A percentile compares a stretch with the other conserved stretches of the same genome.
Evolutionary conservation across 495 filamentous ascomycete genomes (phyloP).

Genomic region (Aspergillus bertholletiae): DNA sequence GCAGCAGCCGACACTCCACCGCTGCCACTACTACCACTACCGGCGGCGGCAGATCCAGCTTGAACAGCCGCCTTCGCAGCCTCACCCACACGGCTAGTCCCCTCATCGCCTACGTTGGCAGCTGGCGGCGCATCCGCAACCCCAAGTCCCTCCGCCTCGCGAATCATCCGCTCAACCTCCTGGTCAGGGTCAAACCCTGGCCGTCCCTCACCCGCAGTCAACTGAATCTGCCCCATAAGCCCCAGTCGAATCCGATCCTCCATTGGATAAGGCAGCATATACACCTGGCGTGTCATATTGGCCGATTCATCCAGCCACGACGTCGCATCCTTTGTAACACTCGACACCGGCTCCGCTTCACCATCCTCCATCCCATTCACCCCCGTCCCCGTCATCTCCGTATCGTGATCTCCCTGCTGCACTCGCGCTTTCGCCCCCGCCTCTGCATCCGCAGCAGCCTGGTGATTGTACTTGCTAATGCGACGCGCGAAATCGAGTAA

Average conservation of each 20-base stretch:
- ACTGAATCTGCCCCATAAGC: constrained; percentile 44
- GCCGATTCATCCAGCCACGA: constrained; percentile 46
- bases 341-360: constrained; percentile 33
- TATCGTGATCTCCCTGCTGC: no score
- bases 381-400: constrained; percentile 26
- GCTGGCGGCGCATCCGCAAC: constrained; percentile 26
- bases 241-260: constrained; percentile 49
- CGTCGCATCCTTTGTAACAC: constrained; percentile 41
- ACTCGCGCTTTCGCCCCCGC: constrained; percentile 18
- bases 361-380: constrained; percentile 13
- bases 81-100: constrained; percentile 27
- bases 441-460: constrained; percentile 44
- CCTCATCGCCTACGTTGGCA: constrained; percentile 16
- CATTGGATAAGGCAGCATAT: constrained; percentile 46
- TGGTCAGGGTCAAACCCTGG: constrained; percentile 32
- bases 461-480: constrained; percentile 47
- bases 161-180: constrained; percentile 41
- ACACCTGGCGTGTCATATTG: constrained; percentile 38
- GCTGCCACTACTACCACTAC: no score
- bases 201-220: constrained; percentile 28
- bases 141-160: constrained; percentile 38
- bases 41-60: constrained; percentile 28
- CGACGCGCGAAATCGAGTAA: constrained; percentile 44
- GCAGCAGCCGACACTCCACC: constrained; percentile 13
- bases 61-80: constrained; percentile 34